Base-by-base conservation (phyloP, 352 stramenopile genomes). In the Blastocystis sp. region DNA sequence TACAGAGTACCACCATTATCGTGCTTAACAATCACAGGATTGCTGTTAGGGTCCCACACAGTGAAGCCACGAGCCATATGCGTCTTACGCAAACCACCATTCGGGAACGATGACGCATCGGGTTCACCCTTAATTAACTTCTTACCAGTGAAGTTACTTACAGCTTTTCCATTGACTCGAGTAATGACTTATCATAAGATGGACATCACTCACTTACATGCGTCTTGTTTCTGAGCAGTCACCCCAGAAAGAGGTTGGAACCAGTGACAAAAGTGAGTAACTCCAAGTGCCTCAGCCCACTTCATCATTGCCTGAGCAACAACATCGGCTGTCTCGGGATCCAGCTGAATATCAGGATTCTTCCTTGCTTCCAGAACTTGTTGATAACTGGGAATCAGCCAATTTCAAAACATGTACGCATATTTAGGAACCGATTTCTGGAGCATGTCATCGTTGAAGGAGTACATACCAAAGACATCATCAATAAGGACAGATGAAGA, bases 231-330 rank as follows among this genome's bases (percentile, higher is more conserved):
- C 91, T 95, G 93, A 68, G 92, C 93, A 33, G 91, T 92, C 88
- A 93, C 91, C 75, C 94, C 94, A 37, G 92, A 92, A 90, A 96
- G 92, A 42, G 94, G 93, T 80, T 95, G 93, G 89, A 95, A 95
- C 93, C 93, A 95, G 89, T 96, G 94, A 80, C 92, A 94, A 90
- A 95, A 96, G 56, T 93, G 92, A 89, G 94, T 94, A 57, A 92
- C 93, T 78, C 93, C 93, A 73, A 94, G 73, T 11, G 19, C 48
- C 17, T 91, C 56, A 2, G 90, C 90, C 37, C 81, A 91, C 15
- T 58, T 70, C 76, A 89, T 90, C 59, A 91, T 90, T 0, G 68
- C 87, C 53, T 90, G 44, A 15, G 90, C 90, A 19, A 91, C 77
- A 37, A 90, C 56, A 44, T 91, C 68, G 40, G 89, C 87, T 7